phyloP scores from a whole-genome alignment of 495 filamentous ascomycete genomes.

The Parachaetomium inaequale region DNA sequence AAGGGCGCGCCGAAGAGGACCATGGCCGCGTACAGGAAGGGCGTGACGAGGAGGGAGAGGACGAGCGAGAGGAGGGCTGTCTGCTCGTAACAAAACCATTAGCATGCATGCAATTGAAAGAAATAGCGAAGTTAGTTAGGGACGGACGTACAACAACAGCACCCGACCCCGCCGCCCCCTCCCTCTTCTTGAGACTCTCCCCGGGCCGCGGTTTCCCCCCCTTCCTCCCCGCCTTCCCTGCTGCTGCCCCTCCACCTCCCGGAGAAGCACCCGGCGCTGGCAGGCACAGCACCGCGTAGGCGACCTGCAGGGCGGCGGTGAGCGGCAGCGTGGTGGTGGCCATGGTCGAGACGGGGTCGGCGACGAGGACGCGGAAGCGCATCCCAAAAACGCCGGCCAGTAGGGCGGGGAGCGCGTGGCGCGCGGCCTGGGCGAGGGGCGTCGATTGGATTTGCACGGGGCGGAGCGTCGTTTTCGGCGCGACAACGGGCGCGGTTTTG shows the following conservation, averaged over 20 bases:
- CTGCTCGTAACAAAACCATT: slow-evolving; percentile 40
- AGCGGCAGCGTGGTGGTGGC: slow-evolving; percentile 55
- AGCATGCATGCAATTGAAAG: slow-evolving; percentile 2
- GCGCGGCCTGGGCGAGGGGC: slow-evolving; percentile 31
- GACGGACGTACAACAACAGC: slow-evolving; percentile 34
- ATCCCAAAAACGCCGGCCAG: slow-evolving; percentile 58
- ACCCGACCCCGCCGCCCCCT: slow-evolving; percentile 30
- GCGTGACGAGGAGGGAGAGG: slow-evolving; percentile 54
- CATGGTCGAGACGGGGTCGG: slow-evolving; percentile 66
- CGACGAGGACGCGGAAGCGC: slow-evolving; percentile 64
- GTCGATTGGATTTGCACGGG: slow-evolving; percentile 36
- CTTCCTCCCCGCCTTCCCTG: not conserved
- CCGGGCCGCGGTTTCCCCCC: slow-evolving; percentile 35
- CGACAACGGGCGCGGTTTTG: not conserved
- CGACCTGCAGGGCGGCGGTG: slow-evolving; percentile 60
- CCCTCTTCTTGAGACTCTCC: slow-evolving; percentile 41
- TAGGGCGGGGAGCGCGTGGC: slow-evolving; percentile 47
- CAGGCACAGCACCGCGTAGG: slow-evolving; percentile 69
- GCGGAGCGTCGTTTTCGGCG: slow-evolving; percentile 17
- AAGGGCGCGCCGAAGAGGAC: slow-evolving; percentile 89
- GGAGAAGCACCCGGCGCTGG: slow-evolving; percentile 54
- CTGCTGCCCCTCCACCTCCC: not conserved
- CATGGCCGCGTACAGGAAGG: slow-evolving; percentile 59
- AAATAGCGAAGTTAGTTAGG: not conserved
- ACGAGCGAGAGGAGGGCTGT: slow-evolving; percentile 58